Percentiles rank a stretch among this genome's conserved stretches.
Evolutionary conservation across 176 grass and related monocot species (phyloP).

Genomic region (Aegilops umbellulata): DNA sequence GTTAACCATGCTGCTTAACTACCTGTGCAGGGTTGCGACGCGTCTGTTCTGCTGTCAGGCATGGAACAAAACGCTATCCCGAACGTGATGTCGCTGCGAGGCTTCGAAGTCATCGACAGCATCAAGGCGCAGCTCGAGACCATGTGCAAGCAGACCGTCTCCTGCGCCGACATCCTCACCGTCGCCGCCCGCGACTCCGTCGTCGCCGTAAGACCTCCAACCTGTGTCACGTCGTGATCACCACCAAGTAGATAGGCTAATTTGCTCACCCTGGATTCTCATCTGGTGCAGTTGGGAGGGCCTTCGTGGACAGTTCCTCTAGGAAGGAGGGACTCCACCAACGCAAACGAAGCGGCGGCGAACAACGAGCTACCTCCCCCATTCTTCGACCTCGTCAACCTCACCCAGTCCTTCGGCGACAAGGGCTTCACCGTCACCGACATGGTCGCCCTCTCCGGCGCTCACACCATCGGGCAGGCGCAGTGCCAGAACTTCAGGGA

Average conservation of each 20-base stretch:
- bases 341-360: not conserved
- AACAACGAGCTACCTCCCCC: slow-evolving; percentile 13
- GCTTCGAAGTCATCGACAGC: slow-evolving; percentile 52
- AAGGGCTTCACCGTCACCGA: slow-evolving; percentile 38
- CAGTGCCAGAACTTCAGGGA: slow-evolving; percentile 43
- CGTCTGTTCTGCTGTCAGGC: slow-evolving; percentile 59
- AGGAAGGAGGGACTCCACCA: slow-evolving; percentile 39
- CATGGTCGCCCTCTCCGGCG: slow-evolving; percentile 58
- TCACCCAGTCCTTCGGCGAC: slow-evolving; percentile 26
- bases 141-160: slow-evolving; percentile 52
- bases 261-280: not conserved
- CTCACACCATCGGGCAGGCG: slow-evolving; percentile 54
- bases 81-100: slow-evolving; percentile 47
- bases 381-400: slow-evolving; percentile 23
- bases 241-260: too few species aligned
- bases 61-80: slow-evolving; percentile 45
- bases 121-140: slow-evolving; percentile 68
- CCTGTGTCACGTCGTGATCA: too few species aligned
- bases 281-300: slow-evolving; percentile 36
- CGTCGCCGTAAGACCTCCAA: slow-evolving; percentile 38
- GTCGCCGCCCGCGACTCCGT: slow-evolving; percentile 59
- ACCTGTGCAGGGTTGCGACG: slow-evolving; percentile 56
- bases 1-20: not conserved
- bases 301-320: slow-evolving; percentile 45
- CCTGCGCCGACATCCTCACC: slow-evolving; percentile 69